phyloP scores from a whole-genome alignment of 805 yeast species.

The Ogataea pilisensis region DNA sequence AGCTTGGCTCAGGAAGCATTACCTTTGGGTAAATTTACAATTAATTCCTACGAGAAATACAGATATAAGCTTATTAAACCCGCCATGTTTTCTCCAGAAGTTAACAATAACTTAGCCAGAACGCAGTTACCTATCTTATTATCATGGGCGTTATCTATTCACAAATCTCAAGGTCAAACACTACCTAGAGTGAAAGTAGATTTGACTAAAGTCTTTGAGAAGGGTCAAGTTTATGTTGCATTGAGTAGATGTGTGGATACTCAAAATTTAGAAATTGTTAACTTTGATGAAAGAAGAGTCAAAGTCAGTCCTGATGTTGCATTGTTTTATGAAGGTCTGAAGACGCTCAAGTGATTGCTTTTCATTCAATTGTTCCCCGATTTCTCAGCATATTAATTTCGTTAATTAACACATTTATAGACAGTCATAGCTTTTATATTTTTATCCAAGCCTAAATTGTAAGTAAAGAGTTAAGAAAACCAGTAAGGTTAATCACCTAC shows the following conservation, averaged over 20 bases:
- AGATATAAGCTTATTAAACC: conserved; percentile 29
- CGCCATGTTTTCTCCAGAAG: conserved; percentile 34
- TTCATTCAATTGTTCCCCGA: not conserved
- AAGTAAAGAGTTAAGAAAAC: too few species aligned
- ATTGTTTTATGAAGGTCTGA: conserved; percentile 52
- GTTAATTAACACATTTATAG: too few species aligned
- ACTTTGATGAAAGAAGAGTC: conserved; percentile 57
- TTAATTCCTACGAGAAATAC: conserved; percentile 29
- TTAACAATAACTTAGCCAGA: conserved; percentile 34
- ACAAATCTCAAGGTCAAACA: conserved; percentile 84
- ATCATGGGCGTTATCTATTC: conserved; percentile 83
- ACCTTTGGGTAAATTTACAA: conserved; percentile 47
- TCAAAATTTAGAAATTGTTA: conserved; percentile 59
- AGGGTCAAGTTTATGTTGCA: conserved; percentile 83
- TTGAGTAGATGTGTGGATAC: conserved; percentile 71
- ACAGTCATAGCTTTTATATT: too few species aligned
- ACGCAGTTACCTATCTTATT: conserved; percentile 64
- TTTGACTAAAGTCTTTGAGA: conserved; percentile 62
- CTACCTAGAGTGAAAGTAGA: conserved; percentile 68
- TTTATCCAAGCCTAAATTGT: too few species aligned
- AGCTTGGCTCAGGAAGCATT: conserved; percentile 16
- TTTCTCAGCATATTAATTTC: too few species aligned
- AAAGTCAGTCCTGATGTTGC: conserved; percentile 57
- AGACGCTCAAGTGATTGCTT: conserved; percentile 5
- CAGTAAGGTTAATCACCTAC: too few species aligned